Base-by-base conservation (phyloP, 257 asterid genomes). In the Jacaranda mimosifolia region DNA sequence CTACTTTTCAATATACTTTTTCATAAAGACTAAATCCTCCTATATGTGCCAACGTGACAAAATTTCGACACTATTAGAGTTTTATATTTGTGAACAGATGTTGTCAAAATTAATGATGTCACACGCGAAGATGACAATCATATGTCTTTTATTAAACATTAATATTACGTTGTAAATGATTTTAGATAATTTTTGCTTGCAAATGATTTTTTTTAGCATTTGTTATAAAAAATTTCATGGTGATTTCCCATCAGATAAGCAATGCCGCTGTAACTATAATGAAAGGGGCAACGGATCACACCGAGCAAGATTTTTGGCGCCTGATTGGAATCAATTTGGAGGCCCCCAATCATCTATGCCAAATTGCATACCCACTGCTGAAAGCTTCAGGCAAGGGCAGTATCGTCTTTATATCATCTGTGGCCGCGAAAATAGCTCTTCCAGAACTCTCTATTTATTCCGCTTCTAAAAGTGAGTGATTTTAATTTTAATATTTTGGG, bases 321-420 rank as follows among this genome's bases (percentile, higher is more conserved):
- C 72, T 84, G 3, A 86, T 88, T 69, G 88, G 81, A 3, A 84
- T 88, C 21, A 88, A 86, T 58, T 53, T 88, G 77, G 88, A 84
- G 83, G 79, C 92, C 12, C 79, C 83, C 51, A 79, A 51, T 57
- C 82, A 84, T 66, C 77, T 86, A 46, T 86, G 81, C 68, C 92
- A 88, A 79, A 75, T 84, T 52, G 89, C 90, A 46, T 53, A 88
- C 42, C 89, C 88, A 11, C 49, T 88, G 72, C 77, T 86, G 19
- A 88, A 84, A 51, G 83, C 81, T 57, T 86, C 92, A 0, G 76
- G 80, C 76, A 80, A 69, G 80, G 92, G 87, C 63, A 83, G 66
- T 77, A 65, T 86, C 60, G 85, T 88, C 66, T 83, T 88, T 56
- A 69, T 88, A 53, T 83, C 87, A 69, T 88, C 92, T 1, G 80